These are phyloP conservation scores for Exophiala lecanii-corni DNA, from an alignment of 2,329 filamentous ascomycete genomes.

Conservation along the genomic window DNA sequence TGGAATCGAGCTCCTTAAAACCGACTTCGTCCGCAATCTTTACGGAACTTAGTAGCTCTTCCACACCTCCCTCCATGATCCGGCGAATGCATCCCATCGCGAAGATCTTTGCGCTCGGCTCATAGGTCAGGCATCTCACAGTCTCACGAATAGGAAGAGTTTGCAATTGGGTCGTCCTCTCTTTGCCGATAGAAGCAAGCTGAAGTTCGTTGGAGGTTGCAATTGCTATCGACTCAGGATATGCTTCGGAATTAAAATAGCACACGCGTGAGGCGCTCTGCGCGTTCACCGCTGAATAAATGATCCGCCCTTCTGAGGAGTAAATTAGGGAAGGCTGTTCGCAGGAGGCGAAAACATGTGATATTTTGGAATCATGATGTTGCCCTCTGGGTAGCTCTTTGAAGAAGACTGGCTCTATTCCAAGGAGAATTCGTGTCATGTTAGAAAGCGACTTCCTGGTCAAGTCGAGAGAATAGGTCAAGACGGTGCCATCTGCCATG, in stretches of 20 bases:
- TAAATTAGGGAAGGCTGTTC: constrained; percentile 95
- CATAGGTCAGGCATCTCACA: constrained; percentile 82
- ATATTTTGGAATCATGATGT: constrained; percentile 50
- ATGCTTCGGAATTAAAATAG: constrained; percentile 75
- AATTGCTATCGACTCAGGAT: constrained; percentile 73
- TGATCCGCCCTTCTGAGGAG: constrained; percentile 75
- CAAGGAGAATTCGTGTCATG: constrained; percentile 77
- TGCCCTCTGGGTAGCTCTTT: constrained; percentile 63
- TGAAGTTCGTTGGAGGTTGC: constrained; percentile 72
- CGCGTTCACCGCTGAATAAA: constrained; percentile 90
- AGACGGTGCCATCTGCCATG: constrained; percentile 86
- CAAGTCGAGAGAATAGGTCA: constrained; percentile 71
- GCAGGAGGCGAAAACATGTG: constrained; percentile 85
- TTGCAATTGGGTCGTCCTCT: constrained; percentile 83
- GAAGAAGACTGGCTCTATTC: constrained; percentile 78
- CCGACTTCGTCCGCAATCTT: constrained; percentile 85
- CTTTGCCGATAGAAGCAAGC: constrained; percentile 74
- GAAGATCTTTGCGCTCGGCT: constrained; percentile 71
- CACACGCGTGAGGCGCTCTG: constrained; percentile 79
- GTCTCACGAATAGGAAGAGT: constrained; percentile 74
- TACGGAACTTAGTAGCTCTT: constrained; percentile 74
- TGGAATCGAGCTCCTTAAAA: constrained; percentile 72
- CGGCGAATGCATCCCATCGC: constrained; percentile 81
- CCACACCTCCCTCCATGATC: constrained; percentile 64
- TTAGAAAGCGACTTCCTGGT: constrained; percentile 60